A percentile compares a stretch with the other conserved stretches of the same genome.
Conservation (phyloP, 1,284 basidiomycete species). For the Macrocystidia cucumis region DNA sequence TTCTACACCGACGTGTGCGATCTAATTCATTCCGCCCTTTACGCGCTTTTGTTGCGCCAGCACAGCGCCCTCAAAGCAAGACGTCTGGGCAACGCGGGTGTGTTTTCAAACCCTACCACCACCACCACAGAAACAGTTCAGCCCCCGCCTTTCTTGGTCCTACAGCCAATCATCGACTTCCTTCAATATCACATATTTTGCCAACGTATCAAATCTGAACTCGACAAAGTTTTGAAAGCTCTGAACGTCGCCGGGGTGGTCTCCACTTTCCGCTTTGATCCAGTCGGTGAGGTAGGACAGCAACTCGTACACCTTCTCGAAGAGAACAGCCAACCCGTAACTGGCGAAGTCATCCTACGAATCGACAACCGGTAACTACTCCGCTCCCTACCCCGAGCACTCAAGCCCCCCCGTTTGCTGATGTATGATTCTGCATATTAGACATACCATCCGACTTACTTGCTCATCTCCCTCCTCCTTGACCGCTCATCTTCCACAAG, state of each 20-base stretch:
- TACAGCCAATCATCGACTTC: slow-evolving; percentile 68
- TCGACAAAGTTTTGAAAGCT: slow-evolving; percentile 39
- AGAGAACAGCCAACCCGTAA: slow-evolving; percentile 22
- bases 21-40: slow-evolving; percentile 59
- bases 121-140: too few species aligned
- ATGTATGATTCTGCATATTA: too few species aligned
- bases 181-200: slow-evolving; percentile 74
- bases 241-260: slow-evolving; percentile 48
- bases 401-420: slow-evolving; percentile 2
- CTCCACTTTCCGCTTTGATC: slow-evolving; percentile 48
- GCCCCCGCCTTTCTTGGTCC: slow-evolving; percentile 26
- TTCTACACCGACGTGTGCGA: slow-evolving; percentile 42
- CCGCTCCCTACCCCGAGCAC: slow-evolving; percentile 2
- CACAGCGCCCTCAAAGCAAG: slow-evolving; percentile 45
- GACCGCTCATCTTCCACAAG: slow-evolving; percentile 67
- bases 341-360: slow-evolving; percentile 63
- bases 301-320: slow-evolving; percentile 43
- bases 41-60: slow-evolving; percentile 55
- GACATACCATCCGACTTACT: slow-evolving; percentile 66
- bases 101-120: too few species aligned
- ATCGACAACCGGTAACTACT: slow-evolving; percentile 52
- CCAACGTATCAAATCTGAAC: slow-evolving; percentile 47
- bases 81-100: slow-evolving; percentile 32
- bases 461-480: slow-evolving; percentile 65
- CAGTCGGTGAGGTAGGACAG: slow-evolving; percentile 59